These are phyloP conservation scores for Chamaecyparis obtusa DNA, from an alignment of 75 land plant genomes.

Conservation along the genomic window DNA sequence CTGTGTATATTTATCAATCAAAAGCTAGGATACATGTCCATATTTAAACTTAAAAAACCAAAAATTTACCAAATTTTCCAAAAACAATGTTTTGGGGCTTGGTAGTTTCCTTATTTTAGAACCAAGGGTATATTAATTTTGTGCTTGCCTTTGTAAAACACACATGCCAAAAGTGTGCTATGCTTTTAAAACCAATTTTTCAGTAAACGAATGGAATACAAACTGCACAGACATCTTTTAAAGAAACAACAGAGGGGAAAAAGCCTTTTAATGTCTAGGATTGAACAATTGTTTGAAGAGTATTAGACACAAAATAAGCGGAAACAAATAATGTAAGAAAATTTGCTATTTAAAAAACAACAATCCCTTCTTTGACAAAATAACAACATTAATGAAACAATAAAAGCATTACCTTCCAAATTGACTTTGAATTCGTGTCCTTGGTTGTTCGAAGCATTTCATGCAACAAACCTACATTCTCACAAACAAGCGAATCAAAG, in stretches of 20 bases:
- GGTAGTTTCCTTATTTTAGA: not conserved
- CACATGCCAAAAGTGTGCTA: not conserved
- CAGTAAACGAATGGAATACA: not conserved
- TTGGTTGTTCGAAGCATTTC: slow-evolving; percentile 90
- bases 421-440: slow-evolving; percentile 46
- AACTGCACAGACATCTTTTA: not conserved
- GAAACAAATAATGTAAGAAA: not conserved
- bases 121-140: not conserved
- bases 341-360: not conserved
- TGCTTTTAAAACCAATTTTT: not conserved
- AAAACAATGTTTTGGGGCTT: not conserved
- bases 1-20: no score
- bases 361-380: not conserved
- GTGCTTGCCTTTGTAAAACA: not conserved
- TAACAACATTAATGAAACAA: not conserved
- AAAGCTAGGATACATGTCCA: no score
- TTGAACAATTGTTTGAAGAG: not conserved
- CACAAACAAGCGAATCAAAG: not conserved
- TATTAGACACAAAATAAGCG: not conserved
- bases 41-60: not conserved
- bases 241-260: not conserved
- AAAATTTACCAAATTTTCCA: not conserved
- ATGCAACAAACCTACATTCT: slow-evolving; percentile 60
- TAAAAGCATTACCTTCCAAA: slow-evolving; percentile 70
- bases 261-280: not conserved